Percentiles rank a stretch among this genome's conserved stretches.
Evolutionary conservation across 1,284 basidiomycete species (phyloP).

Genomic region (Omphalotus olearius): DNA sequence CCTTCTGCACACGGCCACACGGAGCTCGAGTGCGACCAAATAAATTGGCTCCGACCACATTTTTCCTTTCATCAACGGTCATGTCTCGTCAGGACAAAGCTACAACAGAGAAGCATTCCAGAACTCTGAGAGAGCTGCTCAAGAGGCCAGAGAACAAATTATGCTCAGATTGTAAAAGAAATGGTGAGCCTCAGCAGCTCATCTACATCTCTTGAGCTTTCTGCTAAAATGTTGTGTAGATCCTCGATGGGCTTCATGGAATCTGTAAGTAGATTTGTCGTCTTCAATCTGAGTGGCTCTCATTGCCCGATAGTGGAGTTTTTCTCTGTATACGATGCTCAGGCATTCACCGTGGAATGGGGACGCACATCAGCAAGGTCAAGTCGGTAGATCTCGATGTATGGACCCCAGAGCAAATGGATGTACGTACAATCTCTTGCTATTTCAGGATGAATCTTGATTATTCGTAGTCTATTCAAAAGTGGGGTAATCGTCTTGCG

Average conservation of each 20-base stretch:
- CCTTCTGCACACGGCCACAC: no score
- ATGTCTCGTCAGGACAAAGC: conserved; percentile 81
- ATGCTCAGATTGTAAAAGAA: conserved; percentile 92
- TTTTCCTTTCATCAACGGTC: conserved; percentile 19
- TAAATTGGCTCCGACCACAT: neutral
- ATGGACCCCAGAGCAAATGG: conserved; percentile 98
- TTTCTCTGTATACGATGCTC: conserved; percentile 97
- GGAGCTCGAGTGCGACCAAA: no score
- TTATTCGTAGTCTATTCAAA: conserved; percentile 66
- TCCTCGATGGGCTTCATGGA: conserved; percentile 98
- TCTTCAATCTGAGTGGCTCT: neutral
- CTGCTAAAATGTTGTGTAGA: conserved; percentile 47
- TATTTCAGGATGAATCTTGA: conserved; percentile 1
- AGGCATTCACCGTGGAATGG: conserved; percentile 98
- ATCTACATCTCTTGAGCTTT: neutral
- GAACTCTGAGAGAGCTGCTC: conserved; percentile 78
- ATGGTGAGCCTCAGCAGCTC: conserved; percentile 53
- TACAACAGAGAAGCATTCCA: conserved; percentile 75
- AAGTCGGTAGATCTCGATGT: conserved; percentile 97
- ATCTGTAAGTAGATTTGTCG: conserved; percentile 56
- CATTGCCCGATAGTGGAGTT: conserved; percentile 60
- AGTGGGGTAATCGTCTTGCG: conserved; percentile 92
- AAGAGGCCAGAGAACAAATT: conserved; percentile 90
- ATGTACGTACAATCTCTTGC: conserved; percentile 44
- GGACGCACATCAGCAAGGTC: conserved; percentile 95